These are phyloP conservation scores for Crithidia mellificae DNA, from an alignment of 208 protist species.

Conservation along the genomic window DNA sequence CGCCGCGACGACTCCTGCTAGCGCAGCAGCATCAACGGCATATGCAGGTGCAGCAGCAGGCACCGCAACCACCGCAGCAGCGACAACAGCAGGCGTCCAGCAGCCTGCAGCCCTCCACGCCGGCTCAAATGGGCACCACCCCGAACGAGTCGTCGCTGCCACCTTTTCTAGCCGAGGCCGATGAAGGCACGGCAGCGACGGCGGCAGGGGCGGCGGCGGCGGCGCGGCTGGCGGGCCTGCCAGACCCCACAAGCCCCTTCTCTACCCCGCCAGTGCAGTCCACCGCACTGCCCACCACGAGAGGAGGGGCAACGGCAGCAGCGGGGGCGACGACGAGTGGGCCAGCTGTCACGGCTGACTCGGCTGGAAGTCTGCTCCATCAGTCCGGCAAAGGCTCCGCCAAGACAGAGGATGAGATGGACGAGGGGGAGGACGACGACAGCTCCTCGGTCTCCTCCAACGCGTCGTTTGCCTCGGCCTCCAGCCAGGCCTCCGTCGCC, in stretches of 20 bases:
- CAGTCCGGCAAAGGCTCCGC: neutral
- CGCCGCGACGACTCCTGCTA: neutral
- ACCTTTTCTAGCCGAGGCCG: conserved; percentile 3
- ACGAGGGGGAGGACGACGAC: conserved; percentile 14
- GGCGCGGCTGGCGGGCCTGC: neutral
- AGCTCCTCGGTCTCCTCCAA: conserved; percentile 14
- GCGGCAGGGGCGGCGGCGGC: neutral
- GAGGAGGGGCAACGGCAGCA: neutral
- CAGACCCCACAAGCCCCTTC: neutral
- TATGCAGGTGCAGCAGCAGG: too few relatives aligned
- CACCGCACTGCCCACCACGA: neutral
- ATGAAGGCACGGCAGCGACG: neutral
- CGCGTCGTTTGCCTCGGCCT: conserved; percentile 7
- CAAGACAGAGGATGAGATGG: neutral
- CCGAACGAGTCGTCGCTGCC: neutral
- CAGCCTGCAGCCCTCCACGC: neutral
- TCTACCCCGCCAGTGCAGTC: neutral
- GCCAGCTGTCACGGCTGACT: neutral
- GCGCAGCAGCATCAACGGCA: neutral
- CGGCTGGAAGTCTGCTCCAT: neutral
- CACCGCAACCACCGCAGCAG: too few relatives aligned
- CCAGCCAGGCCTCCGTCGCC: too few relatives aligned
- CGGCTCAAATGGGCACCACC: neutral
- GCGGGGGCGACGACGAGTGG: too few relatives aligned
- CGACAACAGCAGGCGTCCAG: neutral